Percentiles rank a stretch among this genome's conserved stretches.
phyloP scores from a whole-genome alignment of 352 stramenopile genomes.

The Aphanomyces cochlioides region DNA sequence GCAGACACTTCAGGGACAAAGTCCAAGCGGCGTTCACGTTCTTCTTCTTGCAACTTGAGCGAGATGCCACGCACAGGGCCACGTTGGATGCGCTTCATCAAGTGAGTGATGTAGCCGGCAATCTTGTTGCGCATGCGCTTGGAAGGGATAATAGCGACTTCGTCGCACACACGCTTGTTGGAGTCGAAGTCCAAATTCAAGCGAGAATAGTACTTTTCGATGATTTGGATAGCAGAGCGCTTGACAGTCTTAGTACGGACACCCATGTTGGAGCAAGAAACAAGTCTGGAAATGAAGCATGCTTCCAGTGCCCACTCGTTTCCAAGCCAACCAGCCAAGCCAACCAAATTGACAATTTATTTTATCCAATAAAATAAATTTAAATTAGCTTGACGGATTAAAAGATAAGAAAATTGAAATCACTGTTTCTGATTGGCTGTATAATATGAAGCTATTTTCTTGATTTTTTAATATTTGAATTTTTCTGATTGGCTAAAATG shows the following conservation, averaged over 20 bases:
- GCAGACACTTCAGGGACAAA: constrained; percentile 98
- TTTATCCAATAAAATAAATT: background rate
- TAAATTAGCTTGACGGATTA: constrained; percentile 8
- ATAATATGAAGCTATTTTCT: background rate
- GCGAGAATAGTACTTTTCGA: constrained; percentile 99
- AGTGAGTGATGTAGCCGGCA: constrained; percentile 99
- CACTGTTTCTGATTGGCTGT: no score
- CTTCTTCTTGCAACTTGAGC: constrained; percentile 99
- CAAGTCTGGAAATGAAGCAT: constrained; percentile 29
- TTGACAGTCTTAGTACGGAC: constrained; percentile 99
- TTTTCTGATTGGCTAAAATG: no score
- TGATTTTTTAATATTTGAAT: background rate
- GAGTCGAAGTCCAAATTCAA: constrained; percentile 99
- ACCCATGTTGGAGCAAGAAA: constrained; percentile 79
- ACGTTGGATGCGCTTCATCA: constrained; percentile 99
- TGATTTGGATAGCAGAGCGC: constrained; percentile 99
- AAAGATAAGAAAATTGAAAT: background rate
- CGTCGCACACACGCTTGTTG: constrained; percentile 98
- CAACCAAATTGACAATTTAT: background rate
- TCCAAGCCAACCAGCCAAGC: background rate
- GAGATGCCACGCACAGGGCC: constrained; percentile 99
- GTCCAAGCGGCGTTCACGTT: constrained; percentile 99
- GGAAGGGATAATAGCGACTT: constrained; percentile 98
- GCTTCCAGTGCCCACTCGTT: background rate
- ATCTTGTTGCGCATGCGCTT: constrained; percentile 99